Base-by-base conservation (phyloP, 805 yeast genomes). In the Pichia gijzeniarum region DNA sequence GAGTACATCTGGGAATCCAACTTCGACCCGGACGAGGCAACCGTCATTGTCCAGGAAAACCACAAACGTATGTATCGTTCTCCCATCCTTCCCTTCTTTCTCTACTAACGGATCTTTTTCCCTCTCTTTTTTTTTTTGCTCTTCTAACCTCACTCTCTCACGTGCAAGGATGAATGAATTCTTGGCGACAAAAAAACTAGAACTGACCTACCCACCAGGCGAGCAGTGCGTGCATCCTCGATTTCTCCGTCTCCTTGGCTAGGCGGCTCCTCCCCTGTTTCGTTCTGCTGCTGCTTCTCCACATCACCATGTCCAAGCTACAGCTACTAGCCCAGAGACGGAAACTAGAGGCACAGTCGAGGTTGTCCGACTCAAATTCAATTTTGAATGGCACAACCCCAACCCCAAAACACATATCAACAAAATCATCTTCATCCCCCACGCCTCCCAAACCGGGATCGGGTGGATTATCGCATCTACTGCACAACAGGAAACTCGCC, bases 291-390 rank as follows among this genome's bases (percentile, higher is more conserved):
- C 28, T 25, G 9, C 28, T 25, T 10, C 10, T 25, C 28, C 10
- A 10, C 9, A 7, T 25, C 28, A 25, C 10, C 16, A 50, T 53
- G 52, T 54, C 57, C 1, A 54, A 54, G 44, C 14, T 54, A 19
- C 55, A 53, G 27, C 42, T 40, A n/a, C 31, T 54, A 3, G 52
- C 55, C 3, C 39, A 42, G 18, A 42, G 45, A 37, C 37, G 44
- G 33, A 42, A 45, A 16, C 33, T 18, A 5, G 33, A 35, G 20
- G 41, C 41, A 16, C 28, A 25, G 10, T 25, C 28, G 10, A 25
- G 10, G 10, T 25, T 10, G n/a, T n/a, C n/a, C n/a, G n/a, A n/a
- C 10, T 6, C 28, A 25, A 10, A 25, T 10, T 25, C 28, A 6
- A 25, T 25, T 25, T 25, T 25, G 10, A 16, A 36, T 25, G 28